phyloP scores from a whole-genome alignment of 495 filamentous ascomycete genomes.

The Aeminium ludgeri region DNA sequence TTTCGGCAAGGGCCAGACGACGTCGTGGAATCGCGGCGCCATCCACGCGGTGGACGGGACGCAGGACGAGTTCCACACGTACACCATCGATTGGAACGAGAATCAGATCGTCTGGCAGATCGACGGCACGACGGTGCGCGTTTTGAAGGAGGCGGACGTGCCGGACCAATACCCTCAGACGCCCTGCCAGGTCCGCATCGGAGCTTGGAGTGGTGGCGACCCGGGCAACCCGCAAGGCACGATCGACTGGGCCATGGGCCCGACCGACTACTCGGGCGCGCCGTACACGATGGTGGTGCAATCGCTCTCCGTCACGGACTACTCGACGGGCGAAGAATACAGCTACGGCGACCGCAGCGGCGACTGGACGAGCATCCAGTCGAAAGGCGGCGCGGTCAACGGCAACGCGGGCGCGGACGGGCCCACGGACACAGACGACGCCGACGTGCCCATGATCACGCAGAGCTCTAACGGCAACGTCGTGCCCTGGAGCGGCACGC shows the following conservation, averaged over 20 bases:
- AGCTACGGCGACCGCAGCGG: constrained; percentile 60
- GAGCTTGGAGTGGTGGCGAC: constrained; percentile 79
- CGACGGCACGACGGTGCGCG: constrained; percentile 52
- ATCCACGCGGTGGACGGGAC: constrained; percentile 41
- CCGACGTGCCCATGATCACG: constrained; percentile 36
- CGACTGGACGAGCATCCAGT: constrained; percentile 60
- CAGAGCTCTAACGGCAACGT: constrained; percentile 37
- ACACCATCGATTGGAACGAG: constrained; percentile 75
- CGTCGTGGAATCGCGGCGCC: constrained; percentile 52
- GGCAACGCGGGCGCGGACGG: constrained; percentile 24
- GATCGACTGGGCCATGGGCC: constrained; percentile 75
- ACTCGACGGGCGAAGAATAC: constrained; percentile 76
- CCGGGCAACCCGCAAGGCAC: constrained; percentile 53
- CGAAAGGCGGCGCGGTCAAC: constrained; percentile 54
- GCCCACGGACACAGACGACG: constrained; percentile 24
- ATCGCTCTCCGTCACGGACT: constrained; percentile 62
- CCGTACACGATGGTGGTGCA: constrained; percentile 78
- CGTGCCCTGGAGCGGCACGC: constrained; percentile 49
- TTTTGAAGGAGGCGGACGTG: constrained; percentile 41
- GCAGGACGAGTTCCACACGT: constrained; percentile 61
- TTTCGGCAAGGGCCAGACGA: constrained; percentile 76
- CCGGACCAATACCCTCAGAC: constrained; percentile 75
- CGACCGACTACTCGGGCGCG: constrained; percentile 58
- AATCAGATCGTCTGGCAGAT: constrained; percentile 68
- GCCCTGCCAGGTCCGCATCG: constrained; percentile 73